Base-by-base conservation (phyloP, 768 basidiomycete genomes). In the Tylopilus vinaceipallidus region DNA sequence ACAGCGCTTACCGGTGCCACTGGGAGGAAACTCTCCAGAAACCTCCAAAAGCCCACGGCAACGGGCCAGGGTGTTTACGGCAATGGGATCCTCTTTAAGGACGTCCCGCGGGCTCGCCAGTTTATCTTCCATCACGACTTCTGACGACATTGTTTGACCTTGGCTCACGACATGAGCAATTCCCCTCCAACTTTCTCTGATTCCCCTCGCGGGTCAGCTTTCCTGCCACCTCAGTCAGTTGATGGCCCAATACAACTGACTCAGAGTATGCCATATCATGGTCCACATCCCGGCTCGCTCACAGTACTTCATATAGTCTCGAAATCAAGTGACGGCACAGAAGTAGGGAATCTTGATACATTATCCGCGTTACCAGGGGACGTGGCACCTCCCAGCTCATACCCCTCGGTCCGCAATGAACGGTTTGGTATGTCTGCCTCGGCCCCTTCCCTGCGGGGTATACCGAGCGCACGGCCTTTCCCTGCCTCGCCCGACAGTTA, bases 341-440 rank as follows among this genome's bases (percentile, higher is more conserved):
- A 70, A 22, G 52, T 54, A 17, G 70, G 74, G 1, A 72, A 68
- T 43, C 75, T 77, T 4, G 81, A 82, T 41, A 77, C 73, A 47
- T 70, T 79, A 22, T 61, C 72, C 26, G 66, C 71, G 23, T 60
- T 74, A 22, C 71, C 73, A 0, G 67, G 65, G 20, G 67, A 62
- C n/a, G 60, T 62, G 10, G 60, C 71, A 8, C 67, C 75, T 8
- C 57, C 67, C n/a, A 49, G 61, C 8, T 68, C 70, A 44, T 60
- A 61, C 46, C 66, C 63, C 58, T 55, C 61, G 48, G 67, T 71
- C 47, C 75, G 72, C 29, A 43, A 22, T 22, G 54, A 57, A 23
- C 54, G 46, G 3, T 59, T 61, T 23, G 75, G 72, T 20, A 65
- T 67, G 0, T 70, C 75, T 0, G 32, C 61, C 11, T 78, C 82